Conservation (phyloP, 1,284 basidiomycete genomes). For the Pisolithus thermaeus region DNA sequence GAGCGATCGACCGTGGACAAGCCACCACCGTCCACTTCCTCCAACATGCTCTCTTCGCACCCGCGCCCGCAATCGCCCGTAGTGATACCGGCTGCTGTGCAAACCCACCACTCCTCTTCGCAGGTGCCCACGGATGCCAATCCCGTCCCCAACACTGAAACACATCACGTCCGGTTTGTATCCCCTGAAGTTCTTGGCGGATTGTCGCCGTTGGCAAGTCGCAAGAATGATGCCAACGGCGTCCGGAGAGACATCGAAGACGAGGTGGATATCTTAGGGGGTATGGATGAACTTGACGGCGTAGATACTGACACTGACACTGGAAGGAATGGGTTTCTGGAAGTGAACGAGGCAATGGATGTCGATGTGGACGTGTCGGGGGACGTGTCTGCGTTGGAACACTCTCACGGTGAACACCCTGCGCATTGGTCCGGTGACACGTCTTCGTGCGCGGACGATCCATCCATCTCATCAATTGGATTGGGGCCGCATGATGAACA, state of each 20-base stretch:
- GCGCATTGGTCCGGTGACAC: not conserved
- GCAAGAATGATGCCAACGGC: not conserved
- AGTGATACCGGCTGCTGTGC: too few relatives aligned
- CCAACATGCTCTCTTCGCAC: not conserved
- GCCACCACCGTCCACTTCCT: not conserved
- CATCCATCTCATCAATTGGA: not conserved
- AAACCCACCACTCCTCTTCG: not conserved
- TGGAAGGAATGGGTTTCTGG: not conserved
- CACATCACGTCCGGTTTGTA: slow-evolving; percentile 24
- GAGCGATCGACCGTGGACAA: not conserved
- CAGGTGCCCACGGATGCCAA: slow-evolving; percentile 7
- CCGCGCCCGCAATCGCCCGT: too few relatives aligned
- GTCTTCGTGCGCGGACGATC: not conserved
- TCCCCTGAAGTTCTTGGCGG: slow-evolving; percentile 24
- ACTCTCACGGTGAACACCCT: not conserved
- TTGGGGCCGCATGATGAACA: not conserved
- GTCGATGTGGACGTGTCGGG: slow-evolving; percentile 15
- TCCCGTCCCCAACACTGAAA: slow-evolving; percentile 14
- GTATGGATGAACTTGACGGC: not conserved
- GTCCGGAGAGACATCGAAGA: not conserved
- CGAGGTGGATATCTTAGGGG: not conserved
- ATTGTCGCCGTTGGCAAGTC: slow-evolving; percentile 11
- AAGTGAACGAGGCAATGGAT: slow-evolving; percentile 19
- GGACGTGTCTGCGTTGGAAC: not conserved
- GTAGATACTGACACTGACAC: not conserved